Percentiles rank a stretch among this genome's conserved stretches.
Evolutionary conservation across 2,329 filamentous ascomycete genomes (phyloP).

Genomic region (Ceratocystis cubensis): DNA sequence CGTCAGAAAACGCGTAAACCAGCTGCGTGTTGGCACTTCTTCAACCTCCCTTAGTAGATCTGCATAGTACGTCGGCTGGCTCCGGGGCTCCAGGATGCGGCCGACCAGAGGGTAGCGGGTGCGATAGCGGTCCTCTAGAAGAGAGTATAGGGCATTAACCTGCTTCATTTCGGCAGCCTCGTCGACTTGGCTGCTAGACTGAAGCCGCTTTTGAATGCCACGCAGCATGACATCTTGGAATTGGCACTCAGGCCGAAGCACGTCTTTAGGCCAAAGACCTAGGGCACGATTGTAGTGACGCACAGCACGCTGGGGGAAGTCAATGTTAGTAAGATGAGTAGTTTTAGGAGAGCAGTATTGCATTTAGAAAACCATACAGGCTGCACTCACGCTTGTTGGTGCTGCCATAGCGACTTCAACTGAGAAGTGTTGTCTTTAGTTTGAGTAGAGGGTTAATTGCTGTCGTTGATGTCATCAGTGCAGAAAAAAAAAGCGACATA

Average conservation of each 20-base stretch:
- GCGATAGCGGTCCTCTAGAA: slow-evolving; percentile 48
- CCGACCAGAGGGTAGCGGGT: slow-evolving; percentile 24
- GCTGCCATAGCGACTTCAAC: slow-evolving; percentile 21
- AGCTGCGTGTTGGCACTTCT: slow-evolving; percentile 46
- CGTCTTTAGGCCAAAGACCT: slow-evolving; percentile 50
- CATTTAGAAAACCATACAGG: not conserved
- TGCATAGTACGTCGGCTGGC: slow-evolving; percentile 51
- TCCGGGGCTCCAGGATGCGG: slow-evolving; percentile 42
- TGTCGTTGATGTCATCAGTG: not conserved
- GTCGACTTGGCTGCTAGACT: slow-evolving; percentile 18
- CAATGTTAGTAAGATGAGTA: not conserved
- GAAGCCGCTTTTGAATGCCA: slow-evolving; percentile 25
- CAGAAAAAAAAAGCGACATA: not conserved
- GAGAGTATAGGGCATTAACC: slow-evolving; percentile 46
- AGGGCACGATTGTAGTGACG: slow-evolving; percentile 39
- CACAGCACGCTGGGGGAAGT: slow-evolving; percentile 14
- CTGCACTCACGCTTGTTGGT: slow-evolving; percentile 22
- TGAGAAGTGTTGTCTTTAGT: not conserved
- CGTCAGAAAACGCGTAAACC: slow-evolving; percentile 40
- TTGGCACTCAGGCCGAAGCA: slow-evolving; percentile 49
- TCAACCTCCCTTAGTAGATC: slow-evolving; percentile 51
- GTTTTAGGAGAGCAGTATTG: too few species aligned
- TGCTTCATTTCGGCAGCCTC: slow-evolving; percentile 28
- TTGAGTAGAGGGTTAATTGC: too few species aligned
- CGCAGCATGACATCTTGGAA: slow-evolving; percentile 42